Conservation (phyloP, 768 basidiomycete genomes). For the Amanita jacksonii region DNA sequence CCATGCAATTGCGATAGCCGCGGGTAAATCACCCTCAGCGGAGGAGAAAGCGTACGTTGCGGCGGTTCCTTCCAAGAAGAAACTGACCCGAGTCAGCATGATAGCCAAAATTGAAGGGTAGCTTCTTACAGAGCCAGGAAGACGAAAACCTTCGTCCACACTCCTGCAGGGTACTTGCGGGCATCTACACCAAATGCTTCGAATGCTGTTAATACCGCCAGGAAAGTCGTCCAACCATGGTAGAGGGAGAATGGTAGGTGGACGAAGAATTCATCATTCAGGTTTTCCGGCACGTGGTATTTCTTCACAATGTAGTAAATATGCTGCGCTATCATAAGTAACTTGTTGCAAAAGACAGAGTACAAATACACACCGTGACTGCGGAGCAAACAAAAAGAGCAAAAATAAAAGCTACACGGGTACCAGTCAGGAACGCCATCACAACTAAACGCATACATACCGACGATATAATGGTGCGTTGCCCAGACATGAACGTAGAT, state of each 20-base stretch:
- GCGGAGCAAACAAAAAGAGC: conserved; percentile 79
- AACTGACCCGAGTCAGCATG: conserved; percentile 28
- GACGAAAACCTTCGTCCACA: conserved; percentile 93
- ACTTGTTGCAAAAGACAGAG: conserved; percentile 19
- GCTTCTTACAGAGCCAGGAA: conserved; percentile 77
- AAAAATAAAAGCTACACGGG: conserved; percentile 68
- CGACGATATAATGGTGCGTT: conserved; percentile 59
- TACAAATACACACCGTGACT: conserved; percentile 27
- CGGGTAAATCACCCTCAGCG: conserved; percentile 86
- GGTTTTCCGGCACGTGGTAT: conserved; percentile 52
- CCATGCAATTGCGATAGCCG: conserved; percentile 86
- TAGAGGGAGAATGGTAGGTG: conserved; percentile 96
- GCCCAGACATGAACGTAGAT: conserved; percentile 87
- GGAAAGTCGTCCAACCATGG: conserved; percentile 87
- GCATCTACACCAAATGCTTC: conserved; percentile 86
- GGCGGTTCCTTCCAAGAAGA: conserved; percentile 89
- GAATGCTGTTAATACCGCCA: conserved; percentile 74
- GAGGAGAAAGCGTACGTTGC: conserved; percentile 93
- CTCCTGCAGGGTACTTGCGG: conserved; percentile 49
- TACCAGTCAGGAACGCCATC: conserved; percentile 9
- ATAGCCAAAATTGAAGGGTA: background rate
- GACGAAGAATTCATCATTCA: conserved; percentile 78
- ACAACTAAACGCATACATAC: conserved; percentile 21
- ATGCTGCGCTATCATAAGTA: conserved; percentile 40
- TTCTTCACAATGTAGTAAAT: conserved; percentile 96